Evolutionary conservation across 495 filamentous ascomycete species (phyloP).

Genomic region (Talaromyces liani): DNA sequence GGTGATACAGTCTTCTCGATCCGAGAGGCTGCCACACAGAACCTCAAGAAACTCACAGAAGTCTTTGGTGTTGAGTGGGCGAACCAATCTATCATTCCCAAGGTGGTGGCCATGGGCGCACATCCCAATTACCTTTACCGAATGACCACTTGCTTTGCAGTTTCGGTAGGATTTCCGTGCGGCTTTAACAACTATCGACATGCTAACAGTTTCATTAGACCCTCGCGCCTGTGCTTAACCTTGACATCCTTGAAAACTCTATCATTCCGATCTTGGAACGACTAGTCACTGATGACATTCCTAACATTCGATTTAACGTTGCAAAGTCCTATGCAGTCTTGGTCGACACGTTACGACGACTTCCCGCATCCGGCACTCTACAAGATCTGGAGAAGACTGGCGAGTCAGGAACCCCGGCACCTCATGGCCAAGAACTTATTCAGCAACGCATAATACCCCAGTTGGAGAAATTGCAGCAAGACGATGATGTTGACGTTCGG

Average conservation of each 20-base stretch:
- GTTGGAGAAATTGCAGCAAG: constrained; percentile 88
- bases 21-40: constrained; percentile 91
- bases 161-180: constrained; percentile 62
- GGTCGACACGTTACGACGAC: constrained; percentile 79
- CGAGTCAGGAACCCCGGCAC: constrained; percentile 52
- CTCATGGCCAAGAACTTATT: constrained; percentile 73
- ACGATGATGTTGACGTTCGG: constrained; percentile 95
- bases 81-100: constrained; percentile 93
- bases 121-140: constrained; percentile 98
- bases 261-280: constrained; percentile 95
- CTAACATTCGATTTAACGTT: constrained; percentile 98
- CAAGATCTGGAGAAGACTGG: constrained; percentile 74
- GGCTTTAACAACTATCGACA: not conserved
- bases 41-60: constrained; percentile 95
- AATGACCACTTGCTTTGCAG: constrained; percentile 98
- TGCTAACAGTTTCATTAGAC: constrained; percentile 54
- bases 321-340: constrained; percentile 92
- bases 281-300: constrained; percentile 86
- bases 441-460: constrained; percentile 81
- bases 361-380: constrained; percentile 83
- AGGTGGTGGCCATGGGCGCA: constrained; percentile 95
- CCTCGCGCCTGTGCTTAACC: constrained; percentile 81
- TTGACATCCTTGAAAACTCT: constrained; percentile 84
- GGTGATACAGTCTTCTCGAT: constrained; percentile 99
- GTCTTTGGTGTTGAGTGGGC: constrained; percentile 98